These are phyloP conservation scores for Spiromastix sp. DNA, from an alignment of 2,329 filamentous ascomycete species.

Conservation along the genomic window DNA sequence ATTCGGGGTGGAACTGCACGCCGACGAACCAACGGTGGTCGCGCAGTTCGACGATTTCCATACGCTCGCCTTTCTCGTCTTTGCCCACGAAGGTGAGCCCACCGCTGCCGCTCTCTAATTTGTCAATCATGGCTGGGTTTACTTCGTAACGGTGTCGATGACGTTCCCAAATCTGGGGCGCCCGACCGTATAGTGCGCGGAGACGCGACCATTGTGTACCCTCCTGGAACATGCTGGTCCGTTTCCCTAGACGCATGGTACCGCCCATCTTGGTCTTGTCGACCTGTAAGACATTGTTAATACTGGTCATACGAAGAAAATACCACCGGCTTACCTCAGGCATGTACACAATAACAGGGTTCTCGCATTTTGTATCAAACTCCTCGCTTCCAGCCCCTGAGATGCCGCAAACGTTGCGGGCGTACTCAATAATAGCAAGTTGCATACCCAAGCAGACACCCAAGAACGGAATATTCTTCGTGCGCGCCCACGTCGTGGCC, in stretches of 20 bases:
- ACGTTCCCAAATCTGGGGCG: slow-evolving; percentile 52
- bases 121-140: slow-evolving; percentile 65
- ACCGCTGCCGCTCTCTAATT: slow-evolving; percentile 51
- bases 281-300: too few species aligned
- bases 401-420: slow-evolving; percentile 63
- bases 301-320: too few species aligned
- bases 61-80: slow-evolving; percentile 65
- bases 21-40: slow-evolving; percentile 79
- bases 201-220: slow-evolving; percentile 70
- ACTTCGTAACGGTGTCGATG: slow-evolving; percentile 89
- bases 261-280: slow-evolving; percentile 67
- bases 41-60: slow-evolving; percentile 74
- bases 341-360: slow-evolving; percentile 81
- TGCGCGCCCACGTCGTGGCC: slow-evolving; percentile 77
- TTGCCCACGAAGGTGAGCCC: slow-evolving; percentile 71
- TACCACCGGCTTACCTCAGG: too few species aligned
- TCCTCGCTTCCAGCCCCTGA: slow-evolving; percentile 46
- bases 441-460: slow-evolving; percentile 93
- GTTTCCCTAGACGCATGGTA: slow-evolving; percentile 75
- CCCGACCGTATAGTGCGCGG: slow-evolving; percentile 59
- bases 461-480: slow-evolving; percentile 69
- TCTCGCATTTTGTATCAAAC: slow-evolving; percentile 45
- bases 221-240: slow-evolving; percentile 63
- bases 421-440: slow-evolving; percentile 81
- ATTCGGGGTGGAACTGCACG: slow-evolving; percentile 86